A percentile compares a stretch with the other conserved stretches of the same genome.
Conservation (phyloP, 192 early-diverging fungal species). For the Umbelopsis vinacea region DNA sequence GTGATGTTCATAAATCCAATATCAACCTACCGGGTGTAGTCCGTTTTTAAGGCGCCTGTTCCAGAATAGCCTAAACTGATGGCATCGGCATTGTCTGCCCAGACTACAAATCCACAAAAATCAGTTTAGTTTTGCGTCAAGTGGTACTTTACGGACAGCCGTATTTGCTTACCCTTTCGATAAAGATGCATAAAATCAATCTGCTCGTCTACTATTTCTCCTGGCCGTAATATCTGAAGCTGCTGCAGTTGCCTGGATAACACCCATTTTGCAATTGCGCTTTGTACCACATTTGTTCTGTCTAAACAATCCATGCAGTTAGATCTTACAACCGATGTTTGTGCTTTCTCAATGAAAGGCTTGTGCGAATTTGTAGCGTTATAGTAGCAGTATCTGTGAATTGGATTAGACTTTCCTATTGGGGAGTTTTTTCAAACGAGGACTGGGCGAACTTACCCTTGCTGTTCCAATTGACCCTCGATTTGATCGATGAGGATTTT, state of each 20-base stretch:
- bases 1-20: not conserved
- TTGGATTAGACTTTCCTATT: not conserved
- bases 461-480: constrained; percentile 58
- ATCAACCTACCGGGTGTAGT: constrained; percentile 76
- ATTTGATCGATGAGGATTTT: constrained; percentile 82
- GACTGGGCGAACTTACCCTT: constrained; percentile 44
- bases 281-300: constrained; percentile 98
- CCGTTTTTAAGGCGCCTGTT: constrained; percentile 95
- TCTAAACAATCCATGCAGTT: constrained; percentile 99
- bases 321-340: constrained; percentile 86
- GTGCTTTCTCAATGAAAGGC: constrained; percentile 47
- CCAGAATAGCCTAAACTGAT: constrained; percentile 91
- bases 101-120: constrained; percentile 58
- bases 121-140: not conserved
- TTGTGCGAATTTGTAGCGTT: constrained; percentile 42
- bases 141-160: no score
- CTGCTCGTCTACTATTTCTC: not conserved
- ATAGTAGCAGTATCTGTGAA: constrained; percentile 57
- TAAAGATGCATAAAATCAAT: constrained; percentile 6
- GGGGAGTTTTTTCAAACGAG: not conserved
- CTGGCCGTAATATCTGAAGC: not conserved
- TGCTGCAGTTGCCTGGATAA: constrained; percentile 73
- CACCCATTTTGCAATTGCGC: constrained; percentile 77
- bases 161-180: not conserved
- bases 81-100: constrained; percentile 97